Conservation (phyloP, 805 yeast species). For the Nakazawaea peltata region DNA sequence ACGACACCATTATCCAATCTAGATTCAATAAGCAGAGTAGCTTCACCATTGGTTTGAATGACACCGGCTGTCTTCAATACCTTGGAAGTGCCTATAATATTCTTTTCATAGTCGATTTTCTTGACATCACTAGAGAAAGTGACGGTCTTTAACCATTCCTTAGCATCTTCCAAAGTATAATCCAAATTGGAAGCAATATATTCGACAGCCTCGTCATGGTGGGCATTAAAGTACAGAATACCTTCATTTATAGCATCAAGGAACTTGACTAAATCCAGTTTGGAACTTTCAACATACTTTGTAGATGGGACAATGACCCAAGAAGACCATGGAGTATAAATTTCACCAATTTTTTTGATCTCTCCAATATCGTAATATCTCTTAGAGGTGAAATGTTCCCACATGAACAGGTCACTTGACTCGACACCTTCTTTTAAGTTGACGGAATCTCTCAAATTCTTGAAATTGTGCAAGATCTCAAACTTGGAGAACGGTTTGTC, state of each 20-base stretch:
- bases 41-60: constrained; percentile 14
- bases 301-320: constrained; percentile 68
- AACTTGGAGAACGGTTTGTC: constrained; percentile 43
- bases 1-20: constrained; percentile 6
- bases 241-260: constrained; percentile 57
- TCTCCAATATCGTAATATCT: constrained; percentile 75
- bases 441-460: constrained; percentile 73
- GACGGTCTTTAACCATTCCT: constrained; percentile 77
- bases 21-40: constrained; percentile 9
- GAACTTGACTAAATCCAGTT: constrained; percentile 28
- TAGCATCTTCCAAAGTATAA: constrained; percentile 70
- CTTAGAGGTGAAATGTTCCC: constrained; percentile 91
- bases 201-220: constrained; percentile 58
- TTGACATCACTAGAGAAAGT: constrained; percentile 43
- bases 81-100: constrained; percentile 48
- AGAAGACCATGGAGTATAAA: constrained; percentile 95
- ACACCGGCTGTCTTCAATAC: constrained; percentile 63
- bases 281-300: constrained; percentile 22
- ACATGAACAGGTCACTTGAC: constrained; percentile 80
- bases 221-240: constrained; percentile 48
- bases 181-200: constrained; percentile 64
- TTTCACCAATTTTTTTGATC: constrained; percentile 76
- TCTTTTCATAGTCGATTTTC: constrained; percentile 36
- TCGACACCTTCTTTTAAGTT: constrained; percentile 40
- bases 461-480: constrained; percentile 58